Conservation (phyloP, 345 rosid species). For the Euphorbia pulcherrima region DNA sequence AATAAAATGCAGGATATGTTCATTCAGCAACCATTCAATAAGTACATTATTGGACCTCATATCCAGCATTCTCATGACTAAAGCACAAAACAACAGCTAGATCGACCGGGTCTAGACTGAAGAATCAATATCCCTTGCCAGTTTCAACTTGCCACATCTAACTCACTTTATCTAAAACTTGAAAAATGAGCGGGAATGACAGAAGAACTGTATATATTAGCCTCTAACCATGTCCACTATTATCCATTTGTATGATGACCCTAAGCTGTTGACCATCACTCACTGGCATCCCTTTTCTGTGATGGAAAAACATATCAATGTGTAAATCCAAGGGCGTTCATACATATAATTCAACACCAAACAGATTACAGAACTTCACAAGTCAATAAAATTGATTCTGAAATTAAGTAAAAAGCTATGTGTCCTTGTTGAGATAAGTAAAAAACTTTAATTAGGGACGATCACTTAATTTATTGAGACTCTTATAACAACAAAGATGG, state of each 20-base stretch:
- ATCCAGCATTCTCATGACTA: constrained; percentile 1
- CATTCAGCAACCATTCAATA: background rate
- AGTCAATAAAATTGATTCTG: background rate
- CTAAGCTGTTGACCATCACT: background rate
- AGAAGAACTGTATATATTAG: background rate
- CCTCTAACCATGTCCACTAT: background rate
- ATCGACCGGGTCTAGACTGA: background rate
- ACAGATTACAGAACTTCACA: background rate
- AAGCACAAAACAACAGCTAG: background rate
- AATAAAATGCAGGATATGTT: background rate
- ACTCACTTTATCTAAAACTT: background rate
- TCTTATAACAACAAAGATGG: background rate
- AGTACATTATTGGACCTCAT: background rate
- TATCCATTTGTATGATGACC: constrained; percentile 1
- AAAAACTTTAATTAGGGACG: background rate
- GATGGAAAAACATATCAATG: background rate
- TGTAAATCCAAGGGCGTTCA: background rate
- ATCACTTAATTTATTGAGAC: constrained; percentile 4
- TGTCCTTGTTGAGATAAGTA: background rate
- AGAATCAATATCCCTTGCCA: constrained; percentile 1
- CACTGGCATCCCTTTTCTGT: constrained; percentile 15
- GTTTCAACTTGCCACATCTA: background rate
- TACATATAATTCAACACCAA: background rate
- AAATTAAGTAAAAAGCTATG: background rate
- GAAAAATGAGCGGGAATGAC: background rate